Conservation (phyloP, 768 basidiomycete species). For the Russula abietina region DNA sequence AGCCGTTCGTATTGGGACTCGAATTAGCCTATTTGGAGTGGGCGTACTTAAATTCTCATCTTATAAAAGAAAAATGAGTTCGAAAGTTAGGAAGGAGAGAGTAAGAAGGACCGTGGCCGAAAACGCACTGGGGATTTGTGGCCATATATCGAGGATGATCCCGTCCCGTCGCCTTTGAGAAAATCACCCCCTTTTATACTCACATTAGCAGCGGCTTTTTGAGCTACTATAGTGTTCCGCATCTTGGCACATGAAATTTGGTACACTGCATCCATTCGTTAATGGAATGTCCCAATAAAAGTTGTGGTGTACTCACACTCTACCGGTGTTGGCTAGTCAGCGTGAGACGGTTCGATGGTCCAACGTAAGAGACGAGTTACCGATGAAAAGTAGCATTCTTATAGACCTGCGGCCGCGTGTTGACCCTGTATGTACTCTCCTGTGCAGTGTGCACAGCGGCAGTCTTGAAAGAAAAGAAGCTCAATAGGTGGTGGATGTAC, state of each 20-base stretch:
- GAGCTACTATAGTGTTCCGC: constrained; percentile 14
- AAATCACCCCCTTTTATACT: constrained; percentile 77
- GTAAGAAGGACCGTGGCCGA: not conserved
- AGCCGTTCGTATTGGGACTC: constrained; percentile 89
- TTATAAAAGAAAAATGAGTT: constrained; percentile 33
- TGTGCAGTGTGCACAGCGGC: constrained; percentile 94
- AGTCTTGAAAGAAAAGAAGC: constrained; percentile 49
- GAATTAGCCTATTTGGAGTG: constrained; percentile 72
- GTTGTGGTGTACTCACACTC: constrained; percentile 54
- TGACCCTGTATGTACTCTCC: constrained; percentile 89
- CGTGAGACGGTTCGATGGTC: constrained; percentile 26
- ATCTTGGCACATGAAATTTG: constrained; percentile 98
- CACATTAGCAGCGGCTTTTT: not conserved
- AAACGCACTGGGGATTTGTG: constrained; percentile 77
- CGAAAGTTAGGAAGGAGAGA: not conserved
- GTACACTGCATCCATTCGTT: constrained; percentile 46
- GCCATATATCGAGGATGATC: constrained; percentile 95
- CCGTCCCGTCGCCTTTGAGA: constrained; percentile 90
- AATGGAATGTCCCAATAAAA: constrained; percentile 18
- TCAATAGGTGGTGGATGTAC: constrained; percentile 6
- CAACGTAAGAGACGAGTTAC: constrained; percentile 37
- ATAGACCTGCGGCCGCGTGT: constrained; percentile 84
- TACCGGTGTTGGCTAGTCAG: constrained; percentile 31
- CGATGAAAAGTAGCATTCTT: constrained; percentile 89
- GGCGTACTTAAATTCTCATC: constrained; percentile 69